A percentile compares a stretch with the other conserved stretches of the same genome.
phyloP scores from a whole-genome alignment of 2,329 filamentous ascomycete genomes.

The Hirsutella minnesotensis region DNA sequence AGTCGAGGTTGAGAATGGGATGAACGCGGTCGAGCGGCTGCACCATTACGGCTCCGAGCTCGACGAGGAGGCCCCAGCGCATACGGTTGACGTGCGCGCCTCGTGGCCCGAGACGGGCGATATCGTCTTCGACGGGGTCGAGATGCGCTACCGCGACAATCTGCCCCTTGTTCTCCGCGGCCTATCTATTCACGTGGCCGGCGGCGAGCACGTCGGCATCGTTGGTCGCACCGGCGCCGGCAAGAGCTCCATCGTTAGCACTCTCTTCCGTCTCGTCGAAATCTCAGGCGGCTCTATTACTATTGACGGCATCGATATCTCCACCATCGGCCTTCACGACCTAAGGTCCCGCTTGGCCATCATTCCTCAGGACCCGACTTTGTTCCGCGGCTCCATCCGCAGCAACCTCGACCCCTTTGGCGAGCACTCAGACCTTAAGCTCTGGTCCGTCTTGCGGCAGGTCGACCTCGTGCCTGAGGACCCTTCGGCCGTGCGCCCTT shows the following conservation, averaged over 20 bases:
- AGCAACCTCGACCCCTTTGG: slow-evolving; percentile 77
- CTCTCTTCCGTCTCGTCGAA: slow-evolving; percentile 66
- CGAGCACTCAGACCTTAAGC: not conserved
- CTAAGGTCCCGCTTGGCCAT: slow-evolving; percentile 67
- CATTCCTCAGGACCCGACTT: slow-evolving; percentile 74
- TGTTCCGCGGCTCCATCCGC: slow-evolving; percentile 76
- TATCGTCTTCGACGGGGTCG: slow-evolving; percentile 61
- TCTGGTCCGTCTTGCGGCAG: slow-evolving; percentile 1
- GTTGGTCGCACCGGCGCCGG: slow-evolving; percentile 77
- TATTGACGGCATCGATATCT: slow-evolving; percentile 58
- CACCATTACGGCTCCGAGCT: slow-evolving; percentile 80
- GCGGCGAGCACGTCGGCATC: slow-evolving; percentile 70
- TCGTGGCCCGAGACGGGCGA: slow-evolving; percentile 82
- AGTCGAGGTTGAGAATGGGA: slow-evolving; percentile 92
- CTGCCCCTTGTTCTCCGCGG: slow-evolving; percentile 64
- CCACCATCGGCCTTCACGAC: slow-evolving; percentile 62
- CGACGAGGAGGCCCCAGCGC: slow-evolving; percentile 79
- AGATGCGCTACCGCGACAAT: slow-evolving; percentile 66
- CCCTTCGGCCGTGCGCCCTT: too few relatives aligned
- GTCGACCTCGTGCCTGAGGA: too few relatives aligned
- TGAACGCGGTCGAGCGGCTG: slow-evolving; percentile 90
- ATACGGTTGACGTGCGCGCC: slow-evolving; percentile 49
- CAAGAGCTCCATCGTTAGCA: slow-evolving; percentile 66
- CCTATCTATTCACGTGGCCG: slow-evolving; percentile 57
- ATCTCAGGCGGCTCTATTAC: slow-evolving; percentile 49